These are phyloP conservation scores for Sanguinoderma infundibulare DNA, from an alignment of 1,284 basidiomycete species.

Conservation along the genomic window DNA sequence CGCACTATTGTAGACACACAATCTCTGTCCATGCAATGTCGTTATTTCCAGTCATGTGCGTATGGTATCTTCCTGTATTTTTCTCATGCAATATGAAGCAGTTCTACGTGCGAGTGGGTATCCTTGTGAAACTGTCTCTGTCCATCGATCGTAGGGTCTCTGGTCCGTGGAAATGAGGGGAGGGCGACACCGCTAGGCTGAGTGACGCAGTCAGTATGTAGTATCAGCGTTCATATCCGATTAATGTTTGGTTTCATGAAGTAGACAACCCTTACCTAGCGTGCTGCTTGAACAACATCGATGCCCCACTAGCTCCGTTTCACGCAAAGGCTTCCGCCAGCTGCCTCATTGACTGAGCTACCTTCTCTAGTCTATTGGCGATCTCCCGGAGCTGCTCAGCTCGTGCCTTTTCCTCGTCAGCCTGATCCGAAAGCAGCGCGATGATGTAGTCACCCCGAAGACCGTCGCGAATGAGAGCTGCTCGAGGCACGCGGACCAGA, in stretches of 20 bases:
- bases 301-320: background rate
- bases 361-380: conserved; percentile 28
- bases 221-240: background rate
- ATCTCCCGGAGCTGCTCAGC: conserved; percentile 30
- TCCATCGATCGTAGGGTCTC: conserved; percentile 3
- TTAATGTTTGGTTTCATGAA: background rate
- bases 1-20: conserved; percentile 23
- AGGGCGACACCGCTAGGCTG: background rate
- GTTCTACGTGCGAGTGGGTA: conserved; percentile 3
- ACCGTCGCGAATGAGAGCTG: background rate
- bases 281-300: background rate
- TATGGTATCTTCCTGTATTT: conserved; percentile 12
- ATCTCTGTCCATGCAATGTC: conserved; percentile 3
- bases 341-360: conserved; percentile 21
- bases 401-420: conserved; percentile 32
- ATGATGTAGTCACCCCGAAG: conserved; percentile 32
- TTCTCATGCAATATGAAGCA: conserved; percentile 5
- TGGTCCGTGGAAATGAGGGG: background rate
- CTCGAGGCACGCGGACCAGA: conserved; percentile 5
- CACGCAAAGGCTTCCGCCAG: conserved; percentile 10
- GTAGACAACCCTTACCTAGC: background rate
- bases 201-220: background rate
- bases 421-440: conserved; percentile 30
- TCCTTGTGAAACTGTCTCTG: background rate
- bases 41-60: background rate